Base-by-base conservation (phyloP, 2,329 filamentous ascomycete species). In the Aspergillus arachidicola region DNA sequence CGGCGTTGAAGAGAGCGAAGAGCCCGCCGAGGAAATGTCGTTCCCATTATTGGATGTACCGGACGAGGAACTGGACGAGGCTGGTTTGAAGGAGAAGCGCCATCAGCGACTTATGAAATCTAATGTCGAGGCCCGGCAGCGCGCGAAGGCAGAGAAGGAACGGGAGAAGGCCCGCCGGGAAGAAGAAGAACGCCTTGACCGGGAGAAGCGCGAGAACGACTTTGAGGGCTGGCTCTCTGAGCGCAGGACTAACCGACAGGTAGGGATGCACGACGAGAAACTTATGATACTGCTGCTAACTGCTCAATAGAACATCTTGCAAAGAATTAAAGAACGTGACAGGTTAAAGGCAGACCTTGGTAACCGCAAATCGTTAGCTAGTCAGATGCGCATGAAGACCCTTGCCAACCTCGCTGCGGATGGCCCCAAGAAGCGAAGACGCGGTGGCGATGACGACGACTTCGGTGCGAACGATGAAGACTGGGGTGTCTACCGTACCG, bases 381-480 rank as follows among this genome's bases (percentile, higher is more conserved):
- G 91, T 62, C 94, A 98, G 78, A 96, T 96, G 80, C 91, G 95
- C 66, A 99, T 99, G 95, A 98, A 98, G 81, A 94, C 90, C 57
- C 93, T 99, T 63, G 95, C 95, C 64, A 97, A 97, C 73, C 89
- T 99, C 1, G 95, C 95, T 3, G 94, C 94, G 0, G 95, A 99
- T 77, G 89, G 87, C 6, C 93, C 94, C 7, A 84, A 84, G 67
- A 93, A 94, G 76, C 96, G 97, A 78, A 87, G 94, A 16, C 89
- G 94, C 21, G 93, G 93, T 9, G 92, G 90, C 4, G 94, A 98
- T 74, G 95, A 99, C 72, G 95, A 99, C 75, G 93, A 92, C 64
- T 99, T 99, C 74, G 95, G 95, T 61, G 94, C 94, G 57, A 94
- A 99, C 76, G 95, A 99, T 73, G 94, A 96, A 62, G 95, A 99